Evolutionary conservation across 805 yeast genomes (phyloP).

Genomic region (Yamadazyma insecticola): DNA sequence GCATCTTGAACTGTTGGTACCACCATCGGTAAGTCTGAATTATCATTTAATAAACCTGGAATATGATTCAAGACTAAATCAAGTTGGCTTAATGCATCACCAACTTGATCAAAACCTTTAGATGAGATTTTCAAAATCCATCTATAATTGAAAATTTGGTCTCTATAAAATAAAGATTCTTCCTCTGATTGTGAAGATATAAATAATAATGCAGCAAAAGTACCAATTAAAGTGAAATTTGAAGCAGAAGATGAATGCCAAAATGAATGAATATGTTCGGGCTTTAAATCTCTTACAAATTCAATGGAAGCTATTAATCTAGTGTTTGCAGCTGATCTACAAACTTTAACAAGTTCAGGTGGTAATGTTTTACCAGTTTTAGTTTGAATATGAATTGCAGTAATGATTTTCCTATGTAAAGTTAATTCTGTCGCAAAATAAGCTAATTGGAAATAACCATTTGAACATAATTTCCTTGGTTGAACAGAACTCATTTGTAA

Average conservation of each 20-base stretch:
- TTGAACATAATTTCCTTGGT: conserved; percentile 62
- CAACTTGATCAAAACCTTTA: conserved; percentile 72
- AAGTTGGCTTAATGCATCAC: conserved; percentile 65
- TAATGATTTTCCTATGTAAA: conserved; percentile 71
- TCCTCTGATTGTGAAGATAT: conserved; percentile 60
- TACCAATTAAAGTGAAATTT: conserved; percentile 77
- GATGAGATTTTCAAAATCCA: conserved; percentile 72
- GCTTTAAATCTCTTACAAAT: conserved; percentile 67
- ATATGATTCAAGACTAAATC: conserved; percentile 70
- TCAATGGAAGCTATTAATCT: conserved; percentile 79
- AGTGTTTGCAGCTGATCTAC: conserved; percentile 82
- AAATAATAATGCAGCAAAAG: conserved; percentile 78
- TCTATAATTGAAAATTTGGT: conserved; percentile 69
- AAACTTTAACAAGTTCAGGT: conserved; percentile 44
- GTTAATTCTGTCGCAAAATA: conserved; percentile 89
- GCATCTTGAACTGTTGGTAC: conserved; percentile 28
- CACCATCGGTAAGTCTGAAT: conserved; percentile 31
- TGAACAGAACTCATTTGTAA: conserved; percentile 59
- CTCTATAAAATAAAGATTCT: conserved; percentile 61
- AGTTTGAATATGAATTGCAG: conserved; percentile 41
- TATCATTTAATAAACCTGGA: conserved; percentile 57
- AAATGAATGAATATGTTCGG: conserved; percentile 81
- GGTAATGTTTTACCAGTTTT: conserved; percentile 30
- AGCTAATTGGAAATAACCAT: conserved; percentile 76
- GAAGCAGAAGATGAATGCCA: conserved; percentile 85